Percentiles rank a stretch among this genome's conserved stretches.
Evolutionary conservation across 2,329 filamentous ascomycete genomes (phyloP).

Genomic region (Westerdykella ornata): DNA sequence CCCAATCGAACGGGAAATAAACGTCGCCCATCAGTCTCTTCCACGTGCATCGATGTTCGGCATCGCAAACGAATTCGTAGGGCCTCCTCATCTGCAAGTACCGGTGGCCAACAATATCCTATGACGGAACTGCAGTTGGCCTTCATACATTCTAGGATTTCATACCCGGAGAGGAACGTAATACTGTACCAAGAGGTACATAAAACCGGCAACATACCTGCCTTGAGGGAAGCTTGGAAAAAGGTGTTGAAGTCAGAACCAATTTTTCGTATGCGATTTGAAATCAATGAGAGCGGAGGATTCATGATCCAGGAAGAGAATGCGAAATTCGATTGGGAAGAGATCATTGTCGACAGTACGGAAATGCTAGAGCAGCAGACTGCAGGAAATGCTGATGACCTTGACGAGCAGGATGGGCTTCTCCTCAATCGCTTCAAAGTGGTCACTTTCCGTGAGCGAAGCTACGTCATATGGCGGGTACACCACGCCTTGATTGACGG

Average conservation of each 20-base stretch:
- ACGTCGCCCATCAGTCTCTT: too few relatives aligned
- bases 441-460: background rate
- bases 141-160: background rate
- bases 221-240: constrained; percentile 20
- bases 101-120: background rate
- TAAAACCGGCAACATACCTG: background rate
- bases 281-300: background rate
- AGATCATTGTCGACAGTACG: too few relatives aligned
- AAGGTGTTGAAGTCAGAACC: constrained; percentile 18
- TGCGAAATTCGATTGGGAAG: too few relatives aligned
- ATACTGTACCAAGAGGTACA: constrained; percentile 2
- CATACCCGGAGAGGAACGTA: constrained; percentile 1
- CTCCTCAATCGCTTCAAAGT: constrained; percentile 1
- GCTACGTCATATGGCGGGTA: constrained; percentile 22
- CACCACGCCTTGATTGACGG: constrained; percentile 34
- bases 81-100: too few relatives aligned
- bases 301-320: too few relatives aligned
- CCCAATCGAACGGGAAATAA: background rate
- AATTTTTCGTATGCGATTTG: constrained; percentile 10
- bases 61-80: too few relatives aligned
- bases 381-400: too few relatives aligned
- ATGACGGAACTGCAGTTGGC: constrained; percentile 4
- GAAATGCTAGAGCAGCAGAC: too few relatives aligned
- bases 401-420: too few relatives aligned
- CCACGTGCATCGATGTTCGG: too few relatives aligned